Percentiles rank a stretch among this genome's conserved stretches.
Evolutionary conservation across 257 asterid species (phyloP).

Genomic region (Knoxia roxburghii): DNA sequence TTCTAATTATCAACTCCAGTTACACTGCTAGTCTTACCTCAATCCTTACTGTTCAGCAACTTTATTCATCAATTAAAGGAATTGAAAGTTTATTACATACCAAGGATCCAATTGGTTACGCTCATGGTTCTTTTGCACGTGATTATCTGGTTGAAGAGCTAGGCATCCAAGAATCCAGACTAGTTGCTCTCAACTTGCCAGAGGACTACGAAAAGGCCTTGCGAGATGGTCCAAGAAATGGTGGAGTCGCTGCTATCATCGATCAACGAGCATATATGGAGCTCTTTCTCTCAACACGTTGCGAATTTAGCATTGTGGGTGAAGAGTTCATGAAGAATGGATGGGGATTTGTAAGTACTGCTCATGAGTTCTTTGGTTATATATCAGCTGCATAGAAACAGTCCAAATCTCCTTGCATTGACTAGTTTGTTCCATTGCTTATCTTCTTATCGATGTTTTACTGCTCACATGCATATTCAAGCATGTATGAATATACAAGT

Average conservation of each 20-base stretch:
- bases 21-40: slow-evolving; percentile 69
- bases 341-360: slow-evolving; percentile 64
- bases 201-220: slow-evolving; percentile 54
- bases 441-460: background rate
- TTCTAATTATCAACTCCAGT: slow-evolving; percentile 50
- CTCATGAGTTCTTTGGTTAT: background rate
- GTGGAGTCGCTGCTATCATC: slow-evolving; percentile 54
- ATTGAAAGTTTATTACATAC: slow-evolving; percentile 36
- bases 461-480: background rate
- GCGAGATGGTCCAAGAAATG: slow-evolving; percentile 39
- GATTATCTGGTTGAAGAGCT: slow-evolving; percentile 44
- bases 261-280: slow-evolving; percentile 57
- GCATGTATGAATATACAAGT: background rate
- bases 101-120: slow-evolving; percentile 46
- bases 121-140: slow-evolving; percentile 46
- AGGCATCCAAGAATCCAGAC: slow-evolving; percentile 46
- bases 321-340: slow-evolving; percentile 54
- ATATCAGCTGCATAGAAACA: background rate
- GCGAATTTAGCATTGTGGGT: slow-evolving; percentile 52
- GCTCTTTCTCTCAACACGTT: slow-evolving; percentile 46
- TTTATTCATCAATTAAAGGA: slow-evolving; percentile 52
- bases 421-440: background rate
- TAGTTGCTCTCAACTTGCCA: slow-evolving; percentile 44
- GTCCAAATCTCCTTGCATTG: background rate
- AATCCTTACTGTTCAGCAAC: slow-evolving; percentile 59